Percentiles rank a stretch among this genome's conserved stretches.
phyloP scores from a whole-genome alignment of 2,329 filamentous ascomycete species.

The Akanthomyces muscarius region DNA sequence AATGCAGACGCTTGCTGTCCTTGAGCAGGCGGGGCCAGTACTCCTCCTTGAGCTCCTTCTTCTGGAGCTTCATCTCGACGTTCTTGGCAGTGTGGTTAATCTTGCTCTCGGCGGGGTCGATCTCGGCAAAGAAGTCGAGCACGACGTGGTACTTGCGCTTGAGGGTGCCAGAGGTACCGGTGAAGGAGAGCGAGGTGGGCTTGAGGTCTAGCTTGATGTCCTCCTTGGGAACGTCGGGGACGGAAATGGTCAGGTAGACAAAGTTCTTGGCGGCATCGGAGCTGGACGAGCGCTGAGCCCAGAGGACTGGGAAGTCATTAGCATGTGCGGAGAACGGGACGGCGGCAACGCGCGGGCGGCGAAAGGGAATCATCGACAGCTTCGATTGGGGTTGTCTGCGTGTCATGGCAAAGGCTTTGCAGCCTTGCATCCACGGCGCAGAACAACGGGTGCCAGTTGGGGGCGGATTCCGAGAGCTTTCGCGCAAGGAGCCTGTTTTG shows the following conservation, averaged over 20 bases:
- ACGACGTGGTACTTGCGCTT: slow-evolving; percentile 84
- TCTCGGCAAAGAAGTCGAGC: slow-evolving; percentile 85
- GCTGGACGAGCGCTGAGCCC: slow-evolving; percentile 91
- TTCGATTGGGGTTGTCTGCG: background rate
- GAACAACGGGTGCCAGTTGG: background rate
- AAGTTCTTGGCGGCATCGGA: slow-evolving; percentile 84
- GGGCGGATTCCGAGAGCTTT: background rate
- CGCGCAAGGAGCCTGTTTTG: background rate
- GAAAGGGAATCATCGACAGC: background rate
- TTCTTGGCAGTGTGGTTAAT: slow-evolving; percentile 84
- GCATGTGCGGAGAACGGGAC: background rate
- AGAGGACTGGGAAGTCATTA: slow-evolving; percentile 64
- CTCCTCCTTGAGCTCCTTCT: slow-evolving; percentile 93
- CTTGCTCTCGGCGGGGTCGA: slow-evolving; percentile 80
- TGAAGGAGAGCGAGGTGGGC: slow-evolving; percentile 72
- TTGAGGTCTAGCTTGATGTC: slow-evolving; percentile 81
- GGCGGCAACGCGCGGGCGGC: background rate
- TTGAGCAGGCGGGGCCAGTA: slow-evolving; percentile 96
- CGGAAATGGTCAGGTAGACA: slow-evolving; percentile 87
- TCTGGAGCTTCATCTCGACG: slow-evolving; percentile 85
- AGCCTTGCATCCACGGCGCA: background rate
- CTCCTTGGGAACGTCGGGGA: slow-evolving; percentile 73
- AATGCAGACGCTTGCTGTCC: slow-evolving; percentile 84
- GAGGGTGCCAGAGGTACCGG: slow-evolving; percentile 75
- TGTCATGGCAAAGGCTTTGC: background rate